Conservation (phyloP, 2,329 filamentous ascomycete genomes). For the Aspergillus brunneoviolaceus region DNA sequence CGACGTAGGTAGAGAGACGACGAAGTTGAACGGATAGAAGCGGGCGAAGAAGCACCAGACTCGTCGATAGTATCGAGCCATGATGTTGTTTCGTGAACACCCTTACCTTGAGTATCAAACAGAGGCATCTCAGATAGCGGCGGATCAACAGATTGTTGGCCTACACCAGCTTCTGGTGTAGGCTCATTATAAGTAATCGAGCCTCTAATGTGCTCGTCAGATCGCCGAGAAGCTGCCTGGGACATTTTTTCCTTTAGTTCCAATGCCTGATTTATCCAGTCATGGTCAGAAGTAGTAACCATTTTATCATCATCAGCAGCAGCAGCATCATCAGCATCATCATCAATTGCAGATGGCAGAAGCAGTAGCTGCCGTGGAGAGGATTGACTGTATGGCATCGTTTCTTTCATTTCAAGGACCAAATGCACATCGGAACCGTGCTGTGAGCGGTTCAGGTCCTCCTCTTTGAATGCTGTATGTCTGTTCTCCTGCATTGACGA, state of each 20-base stretch:
- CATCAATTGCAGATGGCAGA: slow-evolving; percentile 35
- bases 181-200: neutral
- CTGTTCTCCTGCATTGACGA: slow-evolving; percentile 36
- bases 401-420: slow-evolving; percentile 25
- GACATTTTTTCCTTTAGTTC: neutral
- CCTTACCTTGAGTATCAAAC: slow-evolving; percentile 40
- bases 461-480: slow-evolving; percentile 45
- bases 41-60: slow-evolving; percentile 74
- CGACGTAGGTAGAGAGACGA: slow-evolving; percentile 68
- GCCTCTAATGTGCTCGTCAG: neutral
- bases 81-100: slow-evolving; percentile 76
- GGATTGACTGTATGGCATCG: slow-evolving; percentile 30
- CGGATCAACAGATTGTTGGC: neutral
- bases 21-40: slow-evolving; percentile 77
- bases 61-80: slow-evolving; percentile 96
- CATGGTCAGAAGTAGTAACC: neutral
- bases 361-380: slow-evolving; percentile 42
- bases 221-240: neutral
- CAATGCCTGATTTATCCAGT: neutral
- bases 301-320: slow-evolving; percentile 31
- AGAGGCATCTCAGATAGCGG: slow-evolving; percentile 17
- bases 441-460: slow-evolving; percentile 55
- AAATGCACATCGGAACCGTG: slow-evolving; percentile 41
- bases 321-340: neutral
- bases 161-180: neutral